A percentile compares a stretch with the other conserved stretches of the same genome.
These are phyloP conservation scores for Citrus sinensis DNA, from an alignment of 345 rosid species.

Conservation along the genomic window DVS_A1.0 CM039163.1:43568001-43568500, in stretches of 20 bases:
- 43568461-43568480: background rate
- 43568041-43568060: conserved; percentile 18
- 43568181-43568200: background rate
- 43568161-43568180: background rate
- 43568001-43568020: background rate
- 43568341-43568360: background rate
- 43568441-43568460: background rate
- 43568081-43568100: background rate
- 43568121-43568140: background rate
- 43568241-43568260: background rate
- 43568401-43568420: background rate
- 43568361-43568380: background rate
- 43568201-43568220: background rate
- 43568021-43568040: conserved; percentile 4
- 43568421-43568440: background rate
- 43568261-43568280: conserved; percentile 1
- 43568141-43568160: background rate
- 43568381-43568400: background rate
- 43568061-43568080: conserved; percentile 1
- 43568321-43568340: too few species aligned
- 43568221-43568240: background rate
- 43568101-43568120: background rate
- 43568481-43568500: background rate
- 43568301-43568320: too few species aligned
- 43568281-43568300: background rate